phyloP scores from a whole-genome alignment of 2,329 filamentous ascomycete genomes.

The Ceratocystis diversiconidia region DNA sequence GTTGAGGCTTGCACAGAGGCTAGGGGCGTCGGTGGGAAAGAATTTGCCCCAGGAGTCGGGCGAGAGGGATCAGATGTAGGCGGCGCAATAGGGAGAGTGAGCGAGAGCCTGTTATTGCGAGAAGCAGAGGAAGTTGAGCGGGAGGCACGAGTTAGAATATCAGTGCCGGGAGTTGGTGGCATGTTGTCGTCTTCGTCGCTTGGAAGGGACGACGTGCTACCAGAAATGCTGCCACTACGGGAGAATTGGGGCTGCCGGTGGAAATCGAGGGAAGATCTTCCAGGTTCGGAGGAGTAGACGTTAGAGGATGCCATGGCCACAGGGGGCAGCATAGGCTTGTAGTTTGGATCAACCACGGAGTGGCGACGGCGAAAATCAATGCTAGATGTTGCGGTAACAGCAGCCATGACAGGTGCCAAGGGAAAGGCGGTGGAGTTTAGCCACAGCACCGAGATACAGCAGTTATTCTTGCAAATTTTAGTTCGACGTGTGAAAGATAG shows the following conservation, averaged over 20 bases:
- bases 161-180: constrained; percentile 29
- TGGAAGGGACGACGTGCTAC: constrained; percentile 16
- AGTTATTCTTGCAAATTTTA: neutral
- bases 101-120: constrained; percentile 43
- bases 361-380: constrained; percentile 15
- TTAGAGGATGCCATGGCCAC: constrained; percentile 18
- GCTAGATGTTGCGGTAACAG: constrained; percentile 10
- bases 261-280: constrained; percentile 11
- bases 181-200: constrained; percentile 24
- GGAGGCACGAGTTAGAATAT: constrained; percentile 32
- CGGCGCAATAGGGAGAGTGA: constrained; percentile 46
- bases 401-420: constrained; percentile 14
- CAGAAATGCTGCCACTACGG: constrained; percentile 17
- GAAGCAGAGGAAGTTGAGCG: constrained; percentile 41
- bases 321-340: constrained; percentile 13
- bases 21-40: constrained; percentile 32
- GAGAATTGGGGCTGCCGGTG: constrained; percentile 13
- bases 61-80: constrained; percentile 39
- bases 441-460: neutral
- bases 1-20: constrained; percentile 28
- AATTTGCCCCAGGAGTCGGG: constrained; percentile 29
- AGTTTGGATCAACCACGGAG: constrained; percentile 14
- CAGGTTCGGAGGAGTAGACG: constrained; percentile 14
- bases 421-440: neutral
- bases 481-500: neutral